Evolutionary conservation across 1,139 yeast genomes (phyloP), one percentile per base, ranked within the genome.

Genomic region (Blastobotrys aristatus): DNA sequence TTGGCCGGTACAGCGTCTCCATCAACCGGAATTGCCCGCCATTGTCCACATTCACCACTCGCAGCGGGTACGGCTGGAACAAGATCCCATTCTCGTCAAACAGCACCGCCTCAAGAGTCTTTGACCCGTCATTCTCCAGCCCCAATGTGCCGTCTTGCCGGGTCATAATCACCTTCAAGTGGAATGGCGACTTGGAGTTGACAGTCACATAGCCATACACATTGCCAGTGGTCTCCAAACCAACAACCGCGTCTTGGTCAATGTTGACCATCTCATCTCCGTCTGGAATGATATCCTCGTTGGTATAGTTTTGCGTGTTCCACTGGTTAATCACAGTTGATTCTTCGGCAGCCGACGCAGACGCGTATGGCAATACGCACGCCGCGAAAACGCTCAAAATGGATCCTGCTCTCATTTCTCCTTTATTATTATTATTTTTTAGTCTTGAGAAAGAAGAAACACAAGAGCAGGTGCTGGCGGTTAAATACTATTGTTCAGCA

Each of bases 41-140:
- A 8, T 49, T 48, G 41, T 51, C 51, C 13, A 57, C 38, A 40
- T 59, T 56, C 32, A 61, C 45, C 5, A 51, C 55, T 13, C 50
- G 51, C 16, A 59, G 45, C 2, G 65, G 65, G 49, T 57, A 58
- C 4, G 65, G 62, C 41, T 57, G 61, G 35, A 61, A 31, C 14
- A 61, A 35, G 4, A 60, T 47, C 11, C 59, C 57, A 46, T 56
- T 58, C 43, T 60, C 62, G 21, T 56, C 53, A 44, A 60, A 45
- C 24, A 56, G 31, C 14, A 60, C 57, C 2, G 57, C 60, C 37
- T 55, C 54, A 47, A 61, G 57, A 32, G 53, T 35, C 24, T 13
- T 47, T 32, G 58, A 53, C 14, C 52, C 53, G 13, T 42, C 49
- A n/a, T 48, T 41, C 30, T 43, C 50, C 14, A 57, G 39, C 7